These are phyloP conservation scores for Colletotrichum eremochloae DNA, from an alignment of 2,329 filamentous ascomycete species.

Conservation along the genomic window DNA sequence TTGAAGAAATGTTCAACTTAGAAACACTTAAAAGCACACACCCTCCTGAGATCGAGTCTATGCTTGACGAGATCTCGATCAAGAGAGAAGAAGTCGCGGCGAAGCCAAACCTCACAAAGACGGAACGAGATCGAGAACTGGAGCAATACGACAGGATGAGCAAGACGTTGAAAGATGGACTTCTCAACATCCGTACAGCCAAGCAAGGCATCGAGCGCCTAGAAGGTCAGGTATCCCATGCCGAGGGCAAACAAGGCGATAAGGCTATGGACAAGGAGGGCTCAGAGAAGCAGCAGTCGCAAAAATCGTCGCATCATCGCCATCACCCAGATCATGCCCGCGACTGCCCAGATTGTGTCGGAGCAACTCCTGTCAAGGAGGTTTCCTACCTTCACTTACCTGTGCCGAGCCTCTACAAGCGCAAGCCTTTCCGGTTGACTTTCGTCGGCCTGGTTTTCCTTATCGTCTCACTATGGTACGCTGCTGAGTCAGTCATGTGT, in stretches of 20 bases:
- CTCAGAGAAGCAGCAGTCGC: slow-evolving; percentile 27
- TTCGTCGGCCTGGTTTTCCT: slow-evolving; percentile 61
- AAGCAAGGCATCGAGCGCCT: slow-evolving; percentile 71
- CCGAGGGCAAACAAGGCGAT: slow-evolving; percentile 47
- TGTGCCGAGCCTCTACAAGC: slow-evolving; percentile 62
- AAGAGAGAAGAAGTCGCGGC: slow-evolving; percentile 40
- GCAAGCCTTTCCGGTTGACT: slow-evolving; percentile 61
- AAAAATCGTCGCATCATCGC: slow-evolving; percentile 17
- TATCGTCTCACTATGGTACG: slow-evolving; percentile 64
- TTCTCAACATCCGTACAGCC: slow-evolving; percentile 66
- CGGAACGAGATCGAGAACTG: slow-evolving; percentile 56
- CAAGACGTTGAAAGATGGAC: slow-evolving; percentile 64
- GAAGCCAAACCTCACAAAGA: slow-evolving; percentile 40
- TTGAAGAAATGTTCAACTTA: slow-evolving; percentile 61
- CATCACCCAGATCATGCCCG: slow-evolving; percentile 9
- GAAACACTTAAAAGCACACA: slow-evolving; percentile 23
- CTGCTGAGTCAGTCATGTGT: slow-evolving; percentile 67
- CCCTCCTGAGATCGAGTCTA: slow-evolving; percentile 39
- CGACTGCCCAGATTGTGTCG: slow-evolving; percentile 16
- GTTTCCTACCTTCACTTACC: slow-evolving; percentile 57
- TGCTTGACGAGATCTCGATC: slow-evolving; percentile 41
- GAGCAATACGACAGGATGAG: slow-evolving; percentile 64
- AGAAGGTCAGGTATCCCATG: slow-evolving; percentile 63
- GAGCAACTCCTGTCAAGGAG: slow-evolving; percentile 21
- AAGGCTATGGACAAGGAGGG: slow-evolving; percentile 1